Percentiles rank a stretch among this genome's conserved stretches.
Conservation (phyloP, 495 filamentous ascomycete genomes). For the Tirmania nivea region DNA sequence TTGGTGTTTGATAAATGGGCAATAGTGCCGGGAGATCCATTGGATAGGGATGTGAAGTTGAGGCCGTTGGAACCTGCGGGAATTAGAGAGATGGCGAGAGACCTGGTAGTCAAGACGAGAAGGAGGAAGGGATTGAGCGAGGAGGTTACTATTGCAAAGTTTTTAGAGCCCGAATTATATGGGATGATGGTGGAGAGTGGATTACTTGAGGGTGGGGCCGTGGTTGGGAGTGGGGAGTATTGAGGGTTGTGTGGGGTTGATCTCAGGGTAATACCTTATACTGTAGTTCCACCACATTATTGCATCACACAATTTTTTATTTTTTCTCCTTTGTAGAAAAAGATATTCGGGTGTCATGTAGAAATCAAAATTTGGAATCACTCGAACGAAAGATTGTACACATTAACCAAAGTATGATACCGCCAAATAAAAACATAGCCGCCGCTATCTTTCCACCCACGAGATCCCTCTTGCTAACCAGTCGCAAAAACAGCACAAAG, state of each 20-base stretch:
- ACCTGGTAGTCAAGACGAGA: slow-evolving; percentile 91
- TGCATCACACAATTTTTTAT: too few species aligned
- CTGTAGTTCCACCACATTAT: too few species aligned
- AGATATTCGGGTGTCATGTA: too few species aligned
- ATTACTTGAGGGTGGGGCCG: slow-evolving; percentile 45
- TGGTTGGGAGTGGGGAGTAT: not conserved
- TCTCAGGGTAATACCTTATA: not conserved
- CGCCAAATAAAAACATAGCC: too few species aligned
- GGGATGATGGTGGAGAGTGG: slow-evolving; percentile 73
- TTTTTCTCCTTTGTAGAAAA: too few species aligned
- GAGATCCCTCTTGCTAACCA: too few species aligned
- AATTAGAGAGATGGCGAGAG: slow-evolving; percentile 69
- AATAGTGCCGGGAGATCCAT: slow-evolving; percentile 82
- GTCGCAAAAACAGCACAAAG: too few species aligned
- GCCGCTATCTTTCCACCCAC: too few species aligned
- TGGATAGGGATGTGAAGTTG: slow-evolving; percentile 66
- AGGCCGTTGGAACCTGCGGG: slow-evolving; percentile 68
- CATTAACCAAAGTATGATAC: too few species aligned
- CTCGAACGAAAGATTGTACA: too few species aligned
- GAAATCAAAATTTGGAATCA: too few species aligned
- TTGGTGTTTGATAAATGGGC: slow-evolving; percentile 93
- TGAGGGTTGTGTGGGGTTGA: not conserved
- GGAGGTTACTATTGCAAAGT: slow-evolving; percentile 87
- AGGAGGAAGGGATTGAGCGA: slow-evolving; percentile 83
- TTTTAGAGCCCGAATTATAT: slow-evolving; percentile 84